These are phyloP conservation scores for Fusarium irregulare DNA, from an alignment of 2,329 filamentous ascomycete genomes.

Conservation along the genomic window DNA sequence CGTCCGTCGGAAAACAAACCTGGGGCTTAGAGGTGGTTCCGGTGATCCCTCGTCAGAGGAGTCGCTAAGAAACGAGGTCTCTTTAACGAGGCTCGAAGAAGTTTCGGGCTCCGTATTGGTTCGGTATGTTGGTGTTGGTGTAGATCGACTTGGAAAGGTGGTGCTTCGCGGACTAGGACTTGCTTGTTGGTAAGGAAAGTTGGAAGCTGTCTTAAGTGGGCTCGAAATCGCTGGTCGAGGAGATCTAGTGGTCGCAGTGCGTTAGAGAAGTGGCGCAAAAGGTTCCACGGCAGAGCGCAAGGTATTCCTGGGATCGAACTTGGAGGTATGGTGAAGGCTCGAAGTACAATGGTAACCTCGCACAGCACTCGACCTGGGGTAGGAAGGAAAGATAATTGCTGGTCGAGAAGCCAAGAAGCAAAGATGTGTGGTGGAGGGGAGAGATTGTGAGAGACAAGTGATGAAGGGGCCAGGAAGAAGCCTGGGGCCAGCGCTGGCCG, in stretches of 20 bases:
- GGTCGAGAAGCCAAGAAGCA: conserved; percentile 27
- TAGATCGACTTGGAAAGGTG: conserved; percentile 42
- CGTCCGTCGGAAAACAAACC: conserved; percentile 46
- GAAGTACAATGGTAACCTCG: conserved; percentile 41
- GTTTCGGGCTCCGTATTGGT: conserved; percentile 29
- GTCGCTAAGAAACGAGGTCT: conserved; percentile 53
- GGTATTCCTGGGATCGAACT: conserved; percentile 25
- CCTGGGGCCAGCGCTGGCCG: conserved; percentile 32
- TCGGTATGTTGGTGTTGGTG: conserved; percentile 42
- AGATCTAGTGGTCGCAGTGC: conserved; percentile 54
- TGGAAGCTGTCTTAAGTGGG: conserved; percentile 60
- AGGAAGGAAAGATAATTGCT: conserved; percentile 28
- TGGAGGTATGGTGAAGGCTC: conserved; percentile 38
- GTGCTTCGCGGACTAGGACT: conserved; percentile 53
- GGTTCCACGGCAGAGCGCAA: conserved; percentile 45
- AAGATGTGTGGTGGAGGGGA: conserved; percentile 38
- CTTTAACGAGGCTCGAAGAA: conserved; percentile 29
- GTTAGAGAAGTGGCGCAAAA: conserved; percentile 32
- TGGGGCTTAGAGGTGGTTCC: conserved; percentile 48
- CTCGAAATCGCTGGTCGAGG: conserved; percentile 61
- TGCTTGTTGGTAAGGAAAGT: conserved; percentile 56
- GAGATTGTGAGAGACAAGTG: conserved; percentile 42
- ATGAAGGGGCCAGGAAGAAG: conserved; percentile 39
- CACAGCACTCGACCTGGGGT: conserved; percentile 38
- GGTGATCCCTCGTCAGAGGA: conserved; percentile 52